Conservation (phyloP, 1,139 yeast species). For the Yamadazyma epiphylla region DNA sequence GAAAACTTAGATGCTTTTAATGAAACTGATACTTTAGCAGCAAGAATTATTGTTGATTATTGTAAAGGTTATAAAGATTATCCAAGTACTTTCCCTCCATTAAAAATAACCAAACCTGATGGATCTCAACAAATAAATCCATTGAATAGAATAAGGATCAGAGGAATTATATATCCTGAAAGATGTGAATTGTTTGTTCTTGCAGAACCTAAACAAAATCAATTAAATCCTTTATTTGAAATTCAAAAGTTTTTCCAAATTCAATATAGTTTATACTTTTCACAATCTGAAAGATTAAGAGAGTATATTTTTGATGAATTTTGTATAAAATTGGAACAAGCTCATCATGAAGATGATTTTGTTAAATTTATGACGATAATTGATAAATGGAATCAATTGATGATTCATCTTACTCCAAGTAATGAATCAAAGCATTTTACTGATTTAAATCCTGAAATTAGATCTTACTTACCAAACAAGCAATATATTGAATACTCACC, state of each 20-base stretch:
- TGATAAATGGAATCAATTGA: conserved; percentile 41
- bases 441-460: conserved; percentile 34
- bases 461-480: conserved; percentile 18
- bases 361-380: conserved; percentile 30
- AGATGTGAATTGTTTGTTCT: conserved; percentile 39
- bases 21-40: conserved; percentile 24
- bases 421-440: conserved; percentile 1
- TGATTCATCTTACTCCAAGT: conserved; percentile 33
- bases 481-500: conserved; percentile 2
- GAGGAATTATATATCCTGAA: conserved; percentile 38
- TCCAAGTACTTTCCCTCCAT: conserved; percentile 38
- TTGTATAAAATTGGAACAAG: conserved; percentile 25
- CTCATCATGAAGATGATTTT: conserved; percentile 34
- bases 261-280: conserved; percentile 39
- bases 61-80: conserved; percentile 28
- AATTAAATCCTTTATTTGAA: conserved; percentile 70
- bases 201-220: conserved; percentile 49
- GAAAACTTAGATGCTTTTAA: conserved; percentile 17
- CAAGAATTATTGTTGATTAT: conserved; percentile 26
- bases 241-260: conserved; percentile 51
- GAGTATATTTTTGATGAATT: conserved; percentile 31
- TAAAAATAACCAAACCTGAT: conserved; percentile 14
- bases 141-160: conserved; percentile 29
- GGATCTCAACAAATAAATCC: conserved; percentile 20
- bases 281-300: conserved; percentile 34